phyloP scores from a whole-genome alignment of 2,329 filamentous ascomycete species.

The Cladosporium sp. region DNA sequence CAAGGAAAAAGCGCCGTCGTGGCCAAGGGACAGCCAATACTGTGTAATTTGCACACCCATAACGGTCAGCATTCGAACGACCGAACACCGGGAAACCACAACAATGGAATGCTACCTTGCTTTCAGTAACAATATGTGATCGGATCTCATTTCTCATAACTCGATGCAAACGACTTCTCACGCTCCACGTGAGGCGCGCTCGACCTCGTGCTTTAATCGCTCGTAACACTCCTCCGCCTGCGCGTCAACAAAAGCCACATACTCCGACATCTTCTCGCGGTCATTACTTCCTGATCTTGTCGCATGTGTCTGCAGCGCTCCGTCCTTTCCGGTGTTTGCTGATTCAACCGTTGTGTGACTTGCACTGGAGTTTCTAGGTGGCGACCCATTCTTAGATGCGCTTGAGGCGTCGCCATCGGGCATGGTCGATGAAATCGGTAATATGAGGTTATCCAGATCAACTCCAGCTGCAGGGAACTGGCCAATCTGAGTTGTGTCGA shows the following conservation, averaged over 20 bases:
- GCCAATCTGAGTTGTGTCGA: neutral
- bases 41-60: neutral
- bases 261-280: conserved; percentile 3
- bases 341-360: neutral
- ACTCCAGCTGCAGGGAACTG: neutral
- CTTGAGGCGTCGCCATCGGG: neutral
- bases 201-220: neutral
- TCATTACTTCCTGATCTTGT: neutral
- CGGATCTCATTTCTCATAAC: neutral
- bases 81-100: neutral
- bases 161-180: neutral
- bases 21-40: neutral
- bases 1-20: neutral
- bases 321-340: neutral
- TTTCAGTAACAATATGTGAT: neutral
- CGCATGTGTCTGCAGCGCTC: neutral
- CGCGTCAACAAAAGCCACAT: conserved; percentile 1
- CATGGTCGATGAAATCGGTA: neutral
- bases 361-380: neutral
- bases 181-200: neutral
- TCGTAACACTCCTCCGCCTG: conserved; percentile 1
- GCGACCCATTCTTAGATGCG: neutral
- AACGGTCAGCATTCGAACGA: neutral
- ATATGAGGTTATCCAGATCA: neutral
- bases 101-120: neutral